phyloP scores from a whole-genome alignment of 805 yeast species.

The Starmerella bacillaris region DNA sequence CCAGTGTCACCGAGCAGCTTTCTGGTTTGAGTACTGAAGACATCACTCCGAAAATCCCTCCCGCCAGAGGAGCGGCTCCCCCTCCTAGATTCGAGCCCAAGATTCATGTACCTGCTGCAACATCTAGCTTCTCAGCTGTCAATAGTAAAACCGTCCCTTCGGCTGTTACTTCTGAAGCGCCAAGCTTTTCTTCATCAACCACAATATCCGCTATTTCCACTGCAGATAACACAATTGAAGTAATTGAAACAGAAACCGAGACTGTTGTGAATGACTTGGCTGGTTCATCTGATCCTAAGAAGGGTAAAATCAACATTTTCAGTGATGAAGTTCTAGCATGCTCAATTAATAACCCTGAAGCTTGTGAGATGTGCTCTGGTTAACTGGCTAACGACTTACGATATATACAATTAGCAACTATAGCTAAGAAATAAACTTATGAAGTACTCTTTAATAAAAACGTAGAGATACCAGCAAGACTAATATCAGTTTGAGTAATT shows the following conservation, averaged over 20 bases:
- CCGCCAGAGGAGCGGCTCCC: neutral
- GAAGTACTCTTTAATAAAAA: no score
- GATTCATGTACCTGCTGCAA: conserved; percentile 1
- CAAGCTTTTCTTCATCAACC: conserved; percentile 1
- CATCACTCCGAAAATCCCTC: neutral
- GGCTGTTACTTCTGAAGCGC: no score
- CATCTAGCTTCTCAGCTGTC: neutral
- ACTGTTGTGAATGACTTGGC: conserved; percentile 11
- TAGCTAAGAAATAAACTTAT: conserved; percentile 1
- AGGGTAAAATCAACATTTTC: conserved; percentile 58
- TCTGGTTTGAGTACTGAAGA: no score
- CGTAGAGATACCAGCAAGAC: no score
- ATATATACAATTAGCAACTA: conserved; percentile 1
- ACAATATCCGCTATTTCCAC: conserved; percentile 5
- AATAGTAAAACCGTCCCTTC: no score
- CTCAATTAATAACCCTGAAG: conserved; percentile 89
- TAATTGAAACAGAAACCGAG: conserved; percentile 6
- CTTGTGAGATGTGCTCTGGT: conserved; percentile 99
- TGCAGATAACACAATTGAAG: conserved; percentile 5
- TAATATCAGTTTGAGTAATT: neutral
- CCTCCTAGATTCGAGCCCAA: neutral
- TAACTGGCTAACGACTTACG: conserved; percentile 20
- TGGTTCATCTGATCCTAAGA: conserved; percentile 18
- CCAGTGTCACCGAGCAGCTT: neutral
- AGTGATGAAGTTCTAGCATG: conserved; percentile 90